Conservation (phyloP, 192 early-diverging fungal genomes). For the Rhizoclosmatium globosum region DNA sequence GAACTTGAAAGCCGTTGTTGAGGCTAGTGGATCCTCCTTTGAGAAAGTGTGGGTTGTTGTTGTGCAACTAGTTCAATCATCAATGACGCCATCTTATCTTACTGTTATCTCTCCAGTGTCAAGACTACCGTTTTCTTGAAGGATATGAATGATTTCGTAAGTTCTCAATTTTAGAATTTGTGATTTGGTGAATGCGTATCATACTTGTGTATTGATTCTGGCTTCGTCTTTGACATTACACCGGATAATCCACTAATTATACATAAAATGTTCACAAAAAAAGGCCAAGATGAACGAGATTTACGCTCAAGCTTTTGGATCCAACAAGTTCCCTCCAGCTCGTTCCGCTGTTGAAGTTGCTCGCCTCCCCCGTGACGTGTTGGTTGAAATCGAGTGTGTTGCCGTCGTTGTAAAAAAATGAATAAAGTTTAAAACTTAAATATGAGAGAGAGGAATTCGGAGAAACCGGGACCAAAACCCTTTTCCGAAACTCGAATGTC, state of each 20-base stretch:
- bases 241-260: too few species aligned
- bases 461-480: too few species aligned
- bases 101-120: too few species aligned
- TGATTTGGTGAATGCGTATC: neutral
- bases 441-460: too few species aligned
- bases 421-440: too few species aligned
- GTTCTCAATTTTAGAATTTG: neutral
- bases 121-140: too few species aligned
- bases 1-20: slow-evolving; percentile 85
- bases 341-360: slow-evolving; percentile 84
- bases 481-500: too few species aligned
- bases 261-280: too few species aligned
- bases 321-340: slow-evolving; percentile 47
- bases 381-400: slow-evolving; percentile 93
- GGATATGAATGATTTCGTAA: slow-evolving; percentile 80
- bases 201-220: neutral
- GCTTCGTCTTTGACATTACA: neutral
- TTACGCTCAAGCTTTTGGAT: slow-evolving; percentile 75
- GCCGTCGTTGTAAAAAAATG: slow-evolving; percentile 67
- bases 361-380: slow-evolving; percentile 85
- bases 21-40: slow-evolving; percentile 79
- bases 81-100: neutral
- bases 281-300: slow-evolving; percentile 83
- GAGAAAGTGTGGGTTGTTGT: slow-evolving; percentile 63
- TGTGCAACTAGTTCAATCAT: neutral